Evolutionary conservation across 2,329 filamentous ascomycete species (phyloP), one percentile per base, ranked within the genome.

Genomic region (Pseudocercospora musae): DNA sequence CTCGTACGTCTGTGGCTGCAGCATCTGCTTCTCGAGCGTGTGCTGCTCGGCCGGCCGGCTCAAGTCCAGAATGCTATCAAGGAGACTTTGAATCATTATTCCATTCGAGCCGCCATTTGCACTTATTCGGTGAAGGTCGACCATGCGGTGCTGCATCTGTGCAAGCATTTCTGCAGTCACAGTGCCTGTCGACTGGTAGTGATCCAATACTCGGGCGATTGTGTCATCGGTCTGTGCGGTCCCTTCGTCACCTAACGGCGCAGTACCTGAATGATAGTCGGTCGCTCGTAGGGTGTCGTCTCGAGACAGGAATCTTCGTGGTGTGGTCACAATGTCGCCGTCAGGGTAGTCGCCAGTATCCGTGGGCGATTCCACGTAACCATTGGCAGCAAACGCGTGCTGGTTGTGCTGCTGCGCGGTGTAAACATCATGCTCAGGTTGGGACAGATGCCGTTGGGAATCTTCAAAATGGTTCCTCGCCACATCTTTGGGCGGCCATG

Each of bases 91-190:
- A 3, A 76, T 68, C 68, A 75, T 74, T 20, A 69, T 65, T 11
- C 71, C 73, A 65, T 76, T 69, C 2, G 74, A 74, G 46, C 72
- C 74, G 25, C 70, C 71, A 64, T 74, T 73, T 13, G 71, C 68
- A 7, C 73, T 74, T 11, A 71, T 57, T 9, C 71, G 69, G 42
- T 74, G 66, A 37, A 73, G 62, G 44, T 74, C 72, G 8, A 74
- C 68, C 56, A 71, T 72, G 49, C 70, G 70, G 33, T 70, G 69
- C 42, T 75, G 67, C 53, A 75, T 67, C 53, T 74, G 70, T 54
- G 70, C 65, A 15, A 76, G 60, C 65, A 75, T 71, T 56, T 74
- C 69, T 21, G 70, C 66, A n/a, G 72, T 68, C 15, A 76, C 64
- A 7, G 66, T 62, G 18, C 74, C 73, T 3, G 69, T 71, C 31